Percentiles rank a stretch among this genome's conserved stretches.
Evolutionary conservation across 2,329 filamentous ascomycete genomes (phyloP).

Genomic region (Aureobasidium sp.): DNA sequence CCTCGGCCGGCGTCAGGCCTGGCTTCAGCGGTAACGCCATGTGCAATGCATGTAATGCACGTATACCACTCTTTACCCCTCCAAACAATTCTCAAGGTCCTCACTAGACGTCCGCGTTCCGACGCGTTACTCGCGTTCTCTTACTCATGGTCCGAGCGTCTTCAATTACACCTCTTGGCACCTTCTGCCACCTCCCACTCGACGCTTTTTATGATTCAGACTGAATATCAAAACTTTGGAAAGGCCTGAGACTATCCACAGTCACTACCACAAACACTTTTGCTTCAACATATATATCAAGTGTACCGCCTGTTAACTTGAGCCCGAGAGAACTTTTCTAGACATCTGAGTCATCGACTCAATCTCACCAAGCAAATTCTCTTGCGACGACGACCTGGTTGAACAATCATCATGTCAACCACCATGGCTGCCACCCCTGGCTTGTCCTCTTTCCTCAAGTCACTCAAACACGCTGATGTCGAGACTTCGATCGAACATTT

Average conservation of each 20-base stretch:
- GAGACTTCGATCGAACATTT: constrained; percentile 79
- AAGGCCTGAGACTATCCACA: neutral
- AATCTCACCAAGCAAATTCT: constrained; percentile 4
- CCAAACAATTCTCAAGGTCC: neutral
- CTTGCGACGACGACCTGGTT: neutral
- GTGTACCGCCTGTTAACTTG: neutral
- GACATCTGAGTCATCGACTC: neutral
- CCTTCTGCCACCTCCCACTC: neutral
- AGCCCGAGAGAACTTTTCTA: neutral
- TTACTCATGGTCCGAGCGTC: neutral
- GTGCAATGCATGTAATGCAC: constrained; percentile 3
- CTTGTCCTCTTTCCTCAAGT: constrained; percentile 70
- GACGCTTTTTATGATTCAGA: constrained; percentile 3
- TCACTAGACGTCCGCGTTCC: neutral
- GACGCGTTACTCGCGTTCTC: neutral
- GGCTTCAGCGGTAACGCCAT: constrained; percentile 58
- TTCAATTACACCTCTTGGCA: constrained; percentile 4
- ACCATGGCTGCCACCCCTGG: constrained; percentile 59
- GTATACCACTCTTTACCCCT: neutral
- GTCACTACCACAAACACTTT: neutral
- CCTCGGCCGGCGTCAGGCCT: constrained; percentile 75
- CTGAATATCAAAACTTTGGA: neutral
- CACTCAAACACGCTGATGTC: constrained; percentile 65
- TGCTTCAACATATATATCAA: neutral
- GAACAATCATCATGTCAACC: constrained; percentile 46